Evolutionary conservation across 208 protist genomes (phyloP), one percentile per base, ranked within the genome.

Genomic region (Naegleria lovaniensis): DNA sequence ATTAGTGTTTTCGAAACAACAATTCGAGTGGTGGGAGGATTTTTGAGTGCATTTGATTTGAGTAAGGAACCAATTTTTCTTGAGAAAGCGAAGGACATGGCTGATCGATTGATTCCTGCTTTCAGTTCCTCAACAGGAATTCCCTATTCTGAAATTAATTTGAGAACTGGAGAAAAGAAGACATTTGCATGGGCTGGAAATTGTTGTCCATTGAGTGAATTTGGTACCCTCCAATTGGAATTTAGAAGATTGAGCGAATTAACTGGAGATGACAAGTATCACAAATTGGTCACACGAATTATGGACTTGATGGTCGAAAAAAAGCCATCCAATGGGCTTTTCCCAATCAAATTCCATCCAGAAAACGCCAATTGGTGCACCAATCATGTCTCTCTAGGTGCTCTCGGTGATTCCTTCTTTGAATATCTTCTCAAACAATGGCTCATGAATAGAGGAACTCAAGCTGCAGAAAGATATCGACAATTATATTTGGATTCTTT

Each of bases 1-100:
- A 90, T 96, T 16, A 94, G 89, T 39, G 76, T 96, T 29, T 97
- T 97, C 91, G 96, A 97, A 90, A 95, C 95, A 19, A 96, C 79
- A 33, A 97, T 97, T 86, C 85, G 96, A 59, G 92, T 94, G 43
- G 11, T 97, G 0, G 96, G 95, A 40, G 94, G 93, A 29, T 93
- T 97, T 67, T 79, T 98, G 6, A 91, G 95, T 22, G 94, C 93
- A 5, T 97, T 97, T 91, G 90, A 96, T 33, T 91, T 97, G 11
- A 93, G 91, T 36, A 90, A 89, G 5, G 92, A 96, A 16, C 6
- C 88, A 33, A n/a, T 92, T 0, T 92, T 95, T 7, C 19, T 96
- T 0, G 75, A 96, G 9, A 95, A 92, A 39, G 91, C 94, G 4
- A 59, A 85, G 79, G 92, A 93, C 3, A 58, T 95, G 0, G 95